Evolutionary conservation across 495 filamentous ascomycete genomes (phyloP), one percentile per base, ranked within the genome.

Genomic region (Xylaria telfairii): DNA sequence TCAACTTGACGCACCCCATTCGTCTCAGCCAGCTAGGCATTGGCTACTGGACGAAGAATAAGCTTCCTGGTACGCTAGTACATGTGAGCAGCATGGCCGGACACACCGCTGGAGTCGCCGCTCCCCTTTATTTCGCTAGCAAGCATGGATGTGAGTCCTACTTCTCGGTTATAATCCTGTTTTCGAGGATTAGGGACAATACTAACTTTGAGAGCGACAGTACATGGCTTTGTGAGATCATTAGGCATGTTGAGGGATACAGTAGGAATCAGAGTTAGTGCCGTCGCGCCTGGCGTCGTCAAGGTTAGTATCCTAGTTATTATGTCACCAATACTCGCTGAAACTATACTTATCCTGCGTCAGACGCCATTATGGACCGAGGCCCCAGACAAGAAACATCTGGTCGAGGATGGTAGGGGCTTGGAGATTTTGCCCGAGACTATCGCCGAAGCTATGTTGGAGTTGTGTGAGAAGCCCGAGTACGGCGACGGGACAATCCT

Each of bases 1-100:
- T 92, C 81, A 91, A 91, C 76, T 60, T 92, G 71, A 91, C 88
- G 7, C 90, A 92, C 76, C 90, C 90, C 0, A 91, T 92, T 76
- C 89, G 90, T 65, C 81, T 83, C 8, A 90, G 89, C 15, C 90
- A 92, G 73, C 80, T 92, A 13, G 90, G 89, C 17, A 87, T 92
- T 59, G 81, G 86, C 12, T 81, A 88, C 71, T 91, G 90, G 81
- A 21, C 76, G 75, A 15, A 74, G 75, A 28, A 78, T 68, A 69
- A 69, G 59, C 60, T 80, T 69, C 71, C 80, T 75, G 32, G 79
- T 77, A 39, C 78, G 69, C 47, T 92, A 13, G 75, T 92, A 26
- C 87, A 89, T 68, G 87, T 91, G 57, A 85, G 83, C 72, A 89
- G 85, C 71, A 87, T 92, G 71, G 90, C 90, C 1, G 89, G 85